Conservation (phyloP, 768 basidiomycete genomes). For the Russula virescens region DNA sequence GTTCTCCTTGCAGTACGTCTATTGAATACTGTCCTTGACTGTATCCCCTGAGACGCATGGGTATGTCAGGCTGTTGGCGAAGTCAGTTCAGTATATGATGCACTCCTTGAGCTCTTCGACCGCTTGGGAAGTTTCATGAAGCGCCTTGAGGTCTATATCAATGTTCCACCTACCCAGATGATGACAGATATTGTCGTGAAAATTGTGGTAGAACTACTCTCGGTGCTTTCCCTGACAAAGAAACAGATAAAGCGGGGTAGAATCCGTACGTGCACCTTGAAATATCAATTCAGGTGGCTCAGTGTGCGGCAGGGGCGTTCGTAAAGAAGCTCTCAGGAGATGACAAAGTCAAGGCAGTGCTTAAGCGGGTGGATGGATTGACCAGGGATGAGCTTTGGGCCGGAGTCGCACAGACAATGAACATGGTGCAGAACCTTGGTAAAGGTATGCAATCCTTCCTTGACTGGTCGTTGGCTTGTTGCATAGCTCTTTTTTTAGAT, state of each 20-base stretch:
- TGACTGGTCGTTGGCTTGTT: background rate
- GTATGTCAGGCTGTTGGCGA: background rate
- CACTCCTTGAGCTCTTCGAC: slow-evolving; percentile 1
- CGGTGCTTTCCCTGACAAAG: slow-evolving; percentile 4
- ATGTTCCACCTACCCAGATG: background rate
- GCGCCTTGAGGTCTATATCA: slow-evolving; percentile 1
- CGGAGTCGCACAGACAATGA: background rate
- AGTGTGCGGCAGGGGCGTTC: background rate
- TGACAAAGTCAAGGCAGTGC: background rate
- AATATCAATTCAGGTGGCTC: background rate
- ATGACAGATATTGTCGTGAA: slow-evolving; percentile 1
- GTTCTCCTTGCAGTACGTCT: background rate
- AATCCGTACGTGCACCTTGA: background rate
- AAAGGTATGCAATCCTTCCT: background rate
- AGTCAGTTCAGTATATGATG: background rate
- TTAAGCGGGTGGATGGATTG: background rate
- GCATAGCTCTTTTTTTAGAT: too few species aligned
- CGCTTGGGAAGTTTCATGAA: background rate
- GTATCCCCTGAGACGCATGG: background rate
- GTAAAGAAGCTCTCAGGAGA: slow-evolving; percentile 8
- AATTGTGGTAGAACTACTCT: slow-evolving; percentile 3
- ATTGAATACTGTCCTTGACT: background rate
- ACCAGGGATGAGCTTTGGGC: slow-evolving; percentile 1
- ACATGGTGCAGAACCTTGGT: background rate
- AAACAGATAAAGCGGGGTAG: slow-evolving; percentile 7